Conservation (phyloP, 805 yeast species). For the Allodekkera sacchari region DNA sequence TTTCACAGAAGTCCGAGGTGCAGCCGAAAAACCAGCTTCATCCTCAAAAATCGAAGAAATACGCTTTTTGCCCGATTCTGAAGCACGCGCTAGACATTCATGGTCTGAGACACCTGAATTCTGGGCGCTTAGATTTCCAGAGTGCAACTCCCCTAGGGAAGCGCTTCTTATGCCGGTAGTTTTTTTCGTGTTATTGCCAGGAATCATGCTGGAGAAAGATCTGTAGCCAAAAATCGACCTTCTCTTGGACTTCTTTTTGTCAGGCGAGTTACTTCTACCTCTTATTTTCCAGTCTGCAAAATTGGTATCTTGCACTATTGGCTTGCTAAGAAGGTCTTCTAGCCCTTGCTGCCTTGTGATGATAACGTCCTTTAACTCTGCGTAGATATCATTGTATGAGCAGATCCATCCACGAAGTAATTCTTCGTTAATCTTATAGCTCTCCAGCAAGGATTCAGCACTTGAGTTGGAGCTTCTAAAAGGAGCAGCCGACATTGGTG, state of each 20-base stretch:
- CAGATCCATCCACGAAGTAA: constrained; percentile 21
- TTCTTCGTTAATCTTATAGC: constrained; percentile 21
- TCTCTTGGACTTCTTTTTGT: constrained; percentile 16
- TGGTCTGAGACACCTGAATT: no score
- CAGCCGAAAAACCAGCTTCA: no score
- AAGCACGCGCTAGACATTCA: no score
- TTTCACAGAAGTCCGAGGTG: no score
- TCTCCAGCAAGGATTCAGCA: constrained; percentile 21
- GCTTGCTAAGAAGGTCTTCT: constrained; percentile 10
- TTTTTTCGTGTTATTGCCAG: constrained; percentile 8
- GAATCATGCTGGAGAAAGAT: constrained; percentile 16
- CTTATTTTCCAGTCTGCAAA: constrained; percentile 9
- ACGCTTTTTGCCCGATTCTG: no score
- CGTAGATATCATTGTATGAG: constrained; percentile 9
- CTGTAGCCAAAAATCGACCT: constrained; percentile 21
- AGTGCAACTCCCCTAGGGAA: no score
- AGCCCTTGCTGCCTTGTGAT: constrained; percentile 4
- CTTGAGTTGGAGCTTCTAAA: constrained; percentile 8
- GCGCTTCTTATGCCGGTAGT: no score
- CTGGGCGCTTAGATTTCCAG: no score
- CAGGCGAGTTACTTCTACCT: constrained; percentile 8
- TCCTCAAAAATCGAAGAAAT: no score
- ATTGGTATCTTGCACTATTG: constrained; percentile 1
- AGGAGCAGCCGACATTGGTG: constrained; percentile 7
- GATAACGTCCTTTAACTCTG: constrained; percentile 8